Percentiles rank a stretch among this genome's conserved stretches.
phyloP scores from a whole-genome alignment of 192 early-diverging fungal species.

The Lunasporangiospora selenospora region DNA sequence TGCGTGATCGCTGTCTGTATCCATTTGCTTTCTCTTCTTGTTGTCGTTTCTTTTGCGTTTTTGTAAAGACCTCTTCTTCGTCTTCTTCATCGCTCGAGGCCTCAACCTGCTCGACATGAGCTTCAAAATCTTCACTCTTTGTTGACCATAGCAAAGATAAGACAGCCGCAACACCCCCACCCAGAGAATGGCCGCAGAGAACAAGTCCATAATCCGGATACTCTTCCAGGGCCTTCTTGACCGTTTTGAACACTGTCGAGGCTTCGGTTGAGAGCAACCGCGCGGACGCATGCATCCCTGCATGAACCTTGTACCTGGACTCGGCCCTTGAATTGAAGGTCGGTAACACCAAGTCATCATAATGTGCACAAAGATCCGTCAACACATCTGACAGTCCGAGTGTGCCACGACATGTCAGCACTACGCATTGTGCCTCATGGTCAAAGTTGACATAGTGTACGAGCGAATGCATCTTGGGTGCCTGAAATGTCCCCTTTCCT shows the following conservation, averaged over 20 bases:
- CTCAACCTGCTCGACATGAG: conserved; percentile 34
- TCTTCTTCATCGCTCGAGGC: conserved; percentile 42
- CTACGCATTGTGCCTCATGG: conserved; percentile 75
- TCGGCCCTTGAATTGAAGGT: conserved; percentile 15
- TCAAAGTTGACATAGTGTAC: conserved; percentile 87
- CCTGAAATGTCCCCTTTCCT: conserved; percentile 35
- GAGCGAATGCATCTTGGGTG: conserved; percentile 71
- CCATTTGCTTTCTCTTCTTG: conserved; percentile 1
- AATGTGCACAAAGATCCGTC: conserved; percentile 85
- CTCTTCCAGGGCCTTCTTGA: conserved; percentile 69
- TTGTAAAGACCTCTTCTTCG: conserved; percentile 19
- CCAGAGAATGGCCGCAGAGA: conserved; percentile 88
- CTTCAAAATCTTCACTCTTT: conserved; percentile 54
- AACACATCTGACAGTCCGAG: conserved; percentile 87
- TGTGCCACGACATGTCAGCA: conserved; percentile 89
- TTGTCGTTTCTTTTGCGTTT: no score
- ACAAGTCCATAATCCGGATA: conserved; percentile 85
- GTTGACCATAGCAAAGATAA: conserved; percentile 78
- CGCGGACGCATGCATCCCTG: conserved; percentile 87
- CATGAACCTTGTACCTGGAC: conserved; percentile 69
- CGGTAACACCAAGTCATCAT: conserved; percentile 61
- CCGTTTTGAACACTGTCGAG: conserved; percentile 74
- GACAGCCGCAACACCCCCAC: conserved; percentile 84
- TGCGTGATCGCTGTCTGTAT: conserved; percentile 1
- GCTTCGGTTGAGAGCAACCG: conserved; percentile 68